Conservation (phyloP, 768 basidiomycete genomes). For the Mycena vulgaris region DNA sequence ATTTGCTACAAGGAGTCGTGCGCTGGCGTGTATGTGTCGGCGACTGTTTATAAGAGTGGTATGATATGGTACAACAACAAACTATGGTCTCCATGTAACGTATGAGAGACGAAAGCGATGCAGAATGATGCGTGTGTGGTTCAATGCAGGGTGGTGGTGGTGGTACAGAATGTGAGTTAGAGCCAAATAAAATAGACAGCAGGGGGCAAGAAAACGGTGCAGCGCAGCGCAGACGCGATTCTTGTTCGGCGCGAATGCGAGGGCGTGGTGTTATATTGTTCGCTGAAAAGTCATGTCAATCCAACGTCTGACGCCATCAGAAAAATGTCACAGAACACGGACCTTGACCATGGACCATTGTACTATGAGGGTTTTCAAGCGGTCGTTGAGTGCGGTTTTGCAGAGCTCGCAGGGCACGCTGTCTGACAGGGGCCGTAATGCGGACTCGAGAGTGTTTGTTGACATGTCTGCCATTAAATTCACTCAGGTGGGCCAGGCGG, state of each 20-base stretch:
- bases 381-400: slow-evolving; percentile 70
- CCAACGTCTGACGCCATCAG: neutral
- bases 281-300: slow-evolving; percentile 54
- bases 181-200: slow-evolving; percentile 24
- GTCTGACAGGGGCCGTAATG: slow-evolving; percentile 77
- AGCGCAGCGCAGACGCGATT: slow-evolving; percentile 3
- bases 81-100: slow-evolving; percentile 16
- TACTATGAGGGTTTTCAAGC: slow-evolving; percentile 76
- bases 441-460: slow-evolving; percentile 78
- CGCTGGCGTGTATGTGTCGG: slow-evolving; percentile 38
- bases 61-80: slow-evolving; percentile 27
- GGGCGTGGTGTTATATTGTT: slow-evolving; percentile 62
- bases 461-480: slow-evolving; percentile 70
- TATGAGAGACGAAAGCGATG: slow-evolving; percentile 12
- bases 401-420: slow-evolving; percentile 82
- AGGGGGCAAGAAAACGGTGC: slow-evolving; percentile 5
- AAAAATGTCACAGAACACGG: slow-evolving; percentile 37
- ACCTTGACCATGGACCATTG: slow-evolving; percentile 90
- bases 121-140: slow-evolving; percentile 31
- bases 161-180: slow-evolving; percentile 28
- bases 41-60: slow-evolving; percentile 15
- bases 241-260: slow-evolving; percentile 16
- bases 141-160: slow-evolving; percentile 34
- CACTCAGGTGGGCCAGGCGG: neutral
- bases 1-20: slow-evolving; percentile 31